Conservation (phyloP, 352 stramenopile species). For the Pilasporangium apinafurcum region DNA sequence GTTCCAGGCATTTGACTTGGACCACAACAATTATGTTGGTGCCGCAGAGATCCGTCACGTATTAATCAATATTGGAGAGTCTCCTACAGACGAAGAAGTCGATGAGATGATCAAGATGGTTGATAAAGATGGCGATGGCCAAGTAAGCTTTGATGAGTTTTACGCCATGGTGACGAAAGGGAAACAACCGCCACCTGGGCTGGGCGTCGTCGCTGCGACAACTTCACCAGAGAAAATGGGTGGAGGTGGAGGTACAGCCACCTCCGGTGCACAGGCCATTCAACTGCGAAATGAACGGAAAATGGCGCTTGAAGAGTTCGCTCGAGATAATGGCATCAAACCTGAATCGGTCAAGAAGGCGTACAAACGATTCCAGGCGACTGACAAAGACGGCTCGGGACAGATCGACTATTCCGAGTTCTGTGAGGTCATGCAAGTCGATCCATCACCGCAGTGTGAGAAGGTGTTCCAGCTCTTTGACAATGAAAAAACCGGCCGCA, state of each 20-base stretch:
- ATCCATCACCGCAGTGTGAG: constrained; percentile 88
- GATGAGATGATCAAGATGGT: constrained; percentile 97
- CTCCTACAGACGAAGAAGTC: constrained; percentile 93
- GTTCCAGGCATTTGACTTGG: constrained; percentile 92
- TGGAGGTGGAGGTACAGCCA: constrained; percentile 13
- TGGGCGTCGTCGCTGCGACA: constrained; percentile 37
- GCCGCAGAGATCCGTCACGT: constrained; percentile 93
- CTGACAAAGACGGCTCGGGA: constrained; percentile 91
- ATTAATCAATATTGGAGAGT: constrained; percentile 94
- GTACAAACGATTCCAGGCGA: constrained; percentile 94
- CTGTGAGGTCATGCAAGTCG: constrained; percentile 94
- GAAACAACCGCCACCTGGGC: constrained; percentile 83
- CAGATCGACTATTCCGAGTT: constrained; percentile 97
- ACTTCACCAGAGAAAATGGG: constrained; percentile 23
- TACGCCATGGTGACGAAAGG: constrained; percentile 94
- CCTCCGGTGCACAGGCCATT: constrained; percentile 65
- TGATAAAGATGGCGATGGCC: constrained; percentile 92
- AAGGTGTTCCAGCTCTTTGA: constrained; percentile 94
- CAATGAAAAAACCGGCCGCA: constrained; percentile 88
- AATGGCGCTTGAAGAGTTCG: constrained; percentile 90
- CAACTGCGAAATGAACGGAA: constrained; percentile 92
- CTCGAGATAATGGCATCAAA: constrained; percentile 94
- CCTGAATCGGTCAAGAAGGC: constrained; percentile 95
- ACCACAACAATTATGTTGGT: constrained; percentile 95
- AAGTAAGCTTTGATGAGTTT: constrained; percentile 95